Evolutionary conservation across 1,284 basidiomycete genomes (phyloP), one percentile per base, ranked within the genome.

Genomic region (Ceratobasidium sp.): DNA sequence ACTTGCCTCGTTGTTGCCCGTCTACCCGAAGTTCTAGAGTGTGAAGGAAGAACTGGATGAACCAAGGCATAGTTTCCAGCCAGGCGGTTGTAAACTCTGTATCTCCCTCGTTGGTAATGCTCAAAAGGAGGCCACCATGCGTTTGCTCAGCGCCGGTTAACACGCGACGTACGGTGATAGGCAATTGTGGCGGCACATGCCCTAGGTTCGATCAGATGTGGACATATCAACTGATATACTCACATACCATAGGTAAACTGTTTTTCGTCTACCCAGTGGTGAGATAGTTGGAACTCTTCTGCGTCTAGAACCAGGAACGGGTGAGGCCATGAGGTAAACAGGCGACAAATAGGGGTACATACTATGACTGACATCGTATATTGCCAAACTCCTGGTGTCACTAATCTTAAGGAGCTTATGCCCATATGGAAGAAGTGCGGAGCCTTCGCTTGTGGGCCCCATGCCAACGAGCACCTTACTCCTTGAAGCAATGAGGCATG

Each of bases 1-100:
- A 69, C 72, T 68, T 42, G 72, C 71, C 70, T 29, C 69, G 69
- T 23, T 67, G 52, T 2, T 71, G 47, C 3, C 75, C 75, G 11
- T 77, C 73, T n/a, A 78, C 70, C 23, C 78, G 74, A 1, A 85
- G 77, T 21, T 77, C 76, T 56, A 98, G 79, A 4, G 95, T 94
- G 78, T 95, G 91, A 71, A 97, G 80, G 80, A 90, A 95, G 54
- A 93, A 89, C 71, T 91, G 89, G 56, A 98, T 83, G 75, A 95
- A 89, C 88, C 94, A 97, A 2, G 96, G 96, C 82, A 97, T 87
- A 1, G 90, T 89, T 77, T 99, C 97, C 60, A 93, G 84, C 79
- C 96, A 98, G 7, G 89, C 78, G 0, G 88, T 82, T 30, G 82
- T 78, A 33, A 88, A 77, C 1, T 82, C 75, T 0, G 76, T 73